Evolutionary conservation across 2,329 filamentous ascomycete species (phyloP), one percentile per base, ranked within the genome.

Genomic region (Ophiostoma piceae): DNA sequence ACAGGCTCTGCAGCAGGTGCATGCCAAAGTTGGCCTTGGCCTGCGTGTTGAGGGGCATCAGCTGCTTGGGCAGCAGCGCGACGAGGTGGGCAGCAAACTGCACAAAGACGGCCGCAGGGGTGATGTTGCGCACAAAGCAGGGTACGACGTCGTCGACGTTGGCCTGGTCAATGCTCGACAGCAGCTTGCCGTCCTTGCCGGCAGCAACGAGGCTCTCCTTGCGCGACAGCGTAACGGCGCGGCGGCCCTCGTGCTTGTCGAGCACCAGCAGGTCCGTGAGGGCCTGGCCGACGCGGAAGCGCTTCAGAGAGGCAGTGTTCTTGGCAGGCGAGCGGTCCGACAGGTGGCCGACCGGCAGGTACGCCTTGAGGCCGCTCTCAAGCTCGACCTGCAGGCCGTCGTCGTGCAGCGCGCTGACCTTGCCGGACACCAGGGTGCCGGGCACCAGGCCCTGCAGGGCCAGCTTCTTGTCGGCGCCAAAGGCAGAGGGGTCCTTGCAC

Each of bases 81-180:
- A 88, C 90, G 22, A 96, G 80, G 43, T 87, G 88, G 74, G 89
- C 90, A 57, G 89, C 88, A 78, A 97, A 97, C 76, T 96, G 90
- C n/a, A 97, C 86, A 75, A 97, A 98, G 12, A 94, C 84, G 62
- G 91, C 92, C 9, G 90, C 91, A 1, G 87, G 81, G 0, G 92
- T 94, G 68, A 97, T 90, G 75, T 95, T 96, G 71, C 90, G 89
- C 35, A 99, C 88, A 75, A 94, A 97, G 6, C 94, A 94, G 71
- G 88, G 85, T 8, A 92, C 85, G 32, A 87, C 80, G 43, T 86
- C 84, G 39, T 91, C 91, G 73, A 90, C 84, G 73, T 88, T 85
- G 26, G 92, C 84, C 73, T 94, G 87, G 29, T 90, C 88, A 69
- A 95, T 90, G 62, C 80, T 85, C 22, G 84, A 84, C n/a, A 96